phyloP scores from a whole-genome alignment of 805 yeast species.

The Yarrowia divulgata region DNA sequence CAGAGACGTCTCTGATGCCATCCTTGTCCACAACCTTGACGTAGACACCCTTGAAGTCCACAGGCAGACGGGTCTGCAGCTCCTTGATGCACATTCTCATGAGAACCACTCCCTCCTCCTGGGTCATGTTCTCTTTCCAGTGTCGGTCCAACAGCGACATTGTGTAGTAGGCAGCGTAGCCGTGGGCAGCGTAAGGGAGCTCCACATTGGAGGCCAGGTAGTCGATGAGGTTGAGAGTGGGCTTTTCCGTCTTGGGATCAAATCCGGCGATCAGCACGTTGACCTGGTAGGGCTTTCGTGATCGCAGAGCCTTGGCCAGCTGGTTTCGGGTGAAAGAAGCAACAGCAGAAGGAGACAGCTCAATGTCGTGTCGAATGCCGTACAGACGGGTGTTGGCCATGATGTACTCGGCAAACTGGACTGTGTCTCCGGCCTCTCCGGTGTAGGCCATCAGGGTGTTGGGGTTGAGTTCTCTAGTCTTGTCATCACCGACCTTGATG shows the following conservation, averaged over 20 bases:
- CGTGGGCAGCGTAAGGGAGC: conserved; percentile 97
- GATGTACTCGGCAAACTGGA: conserved; percentile 91
- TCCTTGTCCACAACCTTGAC: conserved; percentile 71
- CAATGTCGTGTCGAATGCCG: conserved; percentile 82
- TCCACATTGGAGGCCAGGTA: conserved; percentile 91
- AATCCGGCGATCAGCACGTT: conserved; percentile 88
- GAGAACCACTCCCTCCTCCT: conserved; percentile 79
- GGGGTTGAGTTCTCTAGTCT: conserved; percentile 74
- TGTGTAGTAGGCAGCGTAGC: conserved; percentile 96
- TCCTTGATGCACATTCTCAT: conserved; percentile 78
- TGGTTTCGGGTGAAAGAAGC: conserved; percentile 88
- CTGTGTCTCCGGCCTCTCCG: conserved; percentile 97
- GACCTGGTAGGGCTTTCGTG: conserved; percentile 96
- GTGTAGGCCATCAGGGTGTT: conserved; percentile 86
- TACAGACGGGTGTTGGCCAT: conserved; percentile 91
- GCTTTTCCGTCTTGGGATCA: conserved; percentile 63
- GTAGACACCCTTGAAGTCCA: conserved; percentile 88
- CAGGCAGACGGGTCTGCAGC: conserved; percentile 82
- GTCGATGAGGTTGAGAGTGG: conserved; percentile 87
- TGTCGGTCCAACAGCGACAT: conserved; percentile 90
- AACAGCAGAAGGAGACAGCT: conserved; percentile 82
- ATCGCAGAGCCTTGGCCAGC: conserved; percentile 85
- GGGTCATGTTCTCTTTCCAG: conserved; percentile 75
- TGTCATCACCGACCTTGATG: conserved; percentile 78
- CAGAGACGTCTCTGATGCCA: conserved; percentile 53